phyloP scores from a whole-genome alignment of 805 yeast species.

The Candida andamanensis region DNA sequence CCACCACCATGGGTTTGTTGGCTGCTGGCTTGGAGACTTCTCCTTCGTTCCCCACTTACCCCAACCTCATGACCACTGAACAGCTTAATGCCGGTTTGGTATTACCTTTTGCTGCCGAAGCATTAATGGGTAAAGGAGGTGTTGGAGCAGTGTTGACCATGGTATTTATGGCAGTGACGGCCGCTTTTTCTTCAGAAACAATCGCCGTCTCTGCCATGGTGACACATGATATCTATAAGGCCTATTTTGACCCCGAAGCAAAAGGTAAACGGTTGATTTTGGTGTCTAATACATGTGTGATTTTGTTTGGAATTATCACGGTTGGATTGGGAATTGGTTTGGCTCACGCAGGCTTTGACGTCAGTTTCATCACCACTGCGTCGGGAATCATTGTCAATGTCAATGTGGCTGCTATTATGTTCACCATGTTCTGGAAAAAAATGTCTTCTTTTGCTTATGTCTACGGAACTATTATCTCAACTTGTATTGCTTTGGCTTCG shows the following conservation, averaged over 20 bases:
- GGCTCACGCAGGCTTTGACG: constrained; percentile 20
- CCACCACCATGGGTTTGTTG: constrained; percentile 33
- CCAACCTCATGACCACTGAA: constrained; percentile 10
- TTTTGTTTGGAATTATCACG: constrained; percentile 18
- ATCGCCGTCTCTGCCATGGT: constrained; percentile 36
- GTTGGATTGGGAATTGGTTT: constrained; percentile 18
- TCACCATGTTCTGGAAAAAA: constrained; percentile 23
- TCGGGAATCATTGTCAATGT: constrained; percentile 19
- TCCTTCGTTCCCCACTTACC: constrained; percentile 13
- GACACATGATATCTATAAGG: constrained; percentile 22
- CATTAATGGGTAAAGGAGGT: constrained; percentile 23
- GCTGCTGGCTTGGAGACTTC: constrained; percentile 21
- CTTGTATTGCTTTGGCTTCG: constrained; percentile 29
- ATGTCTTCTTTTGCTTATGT: constrained; percentile 33
- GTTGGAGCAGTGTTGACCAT: constrained; percentile 23
- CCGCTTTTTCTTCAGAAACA: constrained; percentile 38
- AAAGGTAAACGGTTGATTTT: constrained; percentile 19
- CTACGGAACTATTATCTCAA: constrained; percentile 33
- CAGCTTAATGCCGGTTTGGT: constrained; percentile 20
- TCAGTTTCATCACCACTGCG: constrained; percentile 25
- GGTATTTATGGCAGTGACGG: constrained; percentile 38
- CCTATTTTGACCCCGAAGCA: constrained; percentile 19
- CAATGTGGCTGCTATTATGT: constrained; percentile 20
- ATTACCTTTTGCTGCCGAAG: constrained; percentile 17
- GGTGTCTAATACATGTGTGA: constrained; percentile 17